These are phyloP conservation scores for Russula olivacea DNA, from an alignment of 768 basidiomycete species.

Conservation along the genomic window DNA sequence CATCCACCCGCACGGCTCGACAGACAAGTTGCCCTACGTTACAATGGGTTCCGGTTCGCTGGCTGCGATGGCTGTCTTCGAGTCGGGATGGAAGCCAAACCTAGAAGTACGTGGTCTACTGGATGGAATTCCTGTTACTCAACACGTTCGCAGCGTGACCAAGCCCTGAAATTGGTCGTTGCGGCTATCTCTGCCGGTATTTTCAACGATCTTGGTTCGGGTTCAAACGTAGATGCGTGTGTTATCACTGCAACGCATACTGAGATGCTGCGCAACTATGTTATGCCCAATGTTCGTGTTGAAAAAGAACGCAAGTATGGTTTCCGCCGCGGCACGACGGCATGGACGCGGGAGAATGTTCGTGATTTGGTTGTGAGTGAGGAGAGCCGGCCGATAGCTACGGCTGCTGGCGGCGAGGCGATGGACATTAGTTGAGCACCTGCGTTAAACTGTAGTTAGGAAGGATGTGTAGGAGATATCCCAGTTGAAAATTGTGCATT, in stretches of 20 bases:
- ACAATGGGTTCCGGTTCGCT: conserved; percentile 97
- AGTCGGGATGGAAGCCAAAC: conserved; percentile 73
- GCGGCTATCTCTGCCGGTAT: conserved; percentile 91
- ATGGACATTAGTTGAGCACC: conserved; percentile 67
- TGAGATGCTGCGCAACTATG: conserved; percentile 91
- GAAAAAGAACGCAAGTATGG: conserved; percentile 62
- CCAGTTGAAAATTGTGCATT: conserved; percentile 10
- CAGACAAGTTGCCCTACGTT: conserved; percentile 97
- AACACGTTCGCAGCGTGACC: conserved; percentile 51
- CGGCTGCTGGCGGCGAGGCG: conserved; percentile 47
- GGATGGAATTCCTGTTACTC: conserved; percentile 12
- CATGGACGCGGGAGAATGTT: conserved; percentile 78
- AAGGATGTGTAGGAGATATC: conserved; percentile 7
- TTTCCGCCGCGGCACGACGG: conserved; percentile 85
- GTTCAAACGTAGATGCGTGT: conserved; percentile 97
- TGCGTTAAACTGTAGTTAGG: background rate
- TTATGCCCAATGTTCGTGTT: conserved; percentile 83
- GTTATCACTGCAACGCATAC: conserved; percentile 83
- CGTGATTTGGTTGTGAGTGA: conserved; percentile 68
- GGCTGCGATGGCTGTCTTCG: conserved; percentile 98
- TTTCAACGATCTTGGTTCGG: conserved; percentile 98
- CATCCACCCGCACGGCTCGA: conserved; percentile 93
- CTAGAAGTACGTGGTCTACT: conserved; percentile 55
- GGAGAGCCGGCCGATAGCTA: conserved; percentile 45
- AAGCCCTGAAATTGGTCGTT: conserved; percentile 78